Percentiles rank a stretch among this genome's conserved stretches.
These are phyloP conservation scores for Chlorella sp. DNA, from an alignment of 139 green algal genomes.

Conservation along the genomic window DNA sequence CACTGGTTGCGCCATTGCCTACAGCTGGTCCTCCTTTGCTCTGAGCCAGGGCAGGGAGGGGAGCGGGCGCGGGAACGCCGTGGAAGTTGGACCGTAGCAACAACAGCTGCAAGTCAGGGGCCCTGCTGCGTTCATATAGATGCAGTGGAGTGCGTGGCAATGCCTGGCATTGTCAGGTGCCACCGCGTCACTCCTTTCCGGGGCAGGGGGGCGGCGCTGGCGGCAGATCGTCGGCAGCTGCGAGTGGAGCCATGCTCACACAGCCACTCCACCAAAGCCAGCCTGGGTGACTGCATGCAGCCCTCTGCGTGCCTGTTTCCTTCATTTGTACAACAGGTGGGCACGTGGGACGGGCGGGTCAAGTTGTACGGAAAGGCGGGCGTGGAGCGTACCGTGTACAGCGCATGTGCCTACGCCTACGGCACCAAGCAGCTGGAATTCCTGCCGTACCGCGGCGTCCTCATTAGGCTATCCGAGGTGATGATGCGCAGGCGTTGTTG, in stretches of 20 bases:
- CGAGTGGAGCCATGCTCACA: no score
- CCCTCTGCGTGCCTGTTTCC: no score
- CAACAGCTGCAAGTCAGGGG: background rate
- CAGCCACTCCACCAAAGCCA: no score
- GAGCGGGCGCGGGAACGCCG: background rate
- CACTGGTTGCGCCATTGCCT: background rate
- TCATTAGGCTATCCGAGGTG: background rate
- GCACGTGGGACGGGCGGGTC: background rate
- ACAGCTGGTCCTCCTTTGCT: background rate
- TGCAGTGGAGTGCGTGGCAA: background rate
- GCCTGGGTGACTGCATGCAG: no score
- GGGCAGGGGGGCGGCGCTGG: no score
- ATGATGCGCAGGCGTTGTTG: background rate
- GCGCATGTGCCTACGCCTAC: background rate
- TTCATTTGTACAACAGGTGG: background rate
- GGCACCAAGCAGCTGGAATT: constrained; percentile 1
- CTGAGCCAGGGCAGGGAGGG: background rate
- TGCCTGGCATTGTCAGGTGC: background rate
- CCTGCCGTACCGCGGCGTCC: background rate
- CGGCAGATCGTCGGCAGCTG: no score
- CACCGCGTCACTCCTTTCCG: no score
- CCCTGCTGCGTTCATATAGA: background rate
- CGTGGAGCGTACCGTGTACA: constrained; percentile 1
- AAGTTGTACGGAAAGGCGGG: background rate
- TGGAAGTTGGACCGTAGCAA: background rate